Evolutionary conservation across 2,329 filamentous ascomycete species (phyloP).

Genomic region (Zarea fungicola): DNA sequence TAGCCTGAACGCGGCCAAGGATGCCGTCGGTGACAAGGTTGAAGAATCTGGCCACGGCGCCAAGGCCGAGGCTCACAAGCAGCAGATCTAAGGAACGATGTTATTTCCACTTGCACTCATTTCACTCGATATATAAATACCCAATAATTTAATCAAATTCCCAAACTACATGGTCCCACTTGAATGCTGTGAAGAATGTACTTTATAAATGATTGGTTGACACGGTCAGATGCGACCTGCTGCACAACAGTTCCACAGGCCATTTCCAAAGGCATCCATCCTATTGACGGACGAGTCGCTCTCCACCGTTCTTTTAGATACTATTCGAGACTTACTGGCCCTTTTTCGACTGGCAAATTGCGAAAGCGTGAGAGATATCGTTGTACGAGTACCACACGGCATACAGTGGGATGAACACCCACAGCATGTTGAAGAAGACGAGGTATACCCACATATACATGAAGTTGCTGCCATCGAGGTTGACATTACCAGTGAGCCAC

Average conservation of each 20-base stretch:
- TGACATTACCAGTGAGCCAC: conserved; percentile 58
- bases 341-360: conserved; percentile 26
- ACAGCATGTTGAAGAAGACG: conserved; percentile 63
- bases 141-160: conserved; percentile 8
- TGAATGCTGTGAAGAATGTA: no score
- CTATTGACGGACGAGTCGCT: no score
- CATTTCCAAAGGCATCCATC: no score
- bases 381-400: conserved; percentile 48
- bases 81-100: conserved; percentile 35
- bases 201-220: no score
- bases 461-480: conserved; percentile 60
- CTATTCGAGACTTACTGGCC: conserved; percentile 22
- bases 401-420: conserved; percentile 60
- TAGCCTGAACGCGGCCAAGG: conserved; percentile 44
- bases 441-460: conserved; percentile 66
- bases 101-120: not conserved
- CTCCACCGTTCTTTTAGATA: no score
- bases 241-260: no score
- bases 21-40: conserved; percentile 43
- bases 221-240: no score
- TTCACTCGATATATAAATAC: conserved; percentile 4
- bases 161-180: not conserved
- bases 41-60: conserved; percentile 35
- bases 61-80: conserved; percentile 39
- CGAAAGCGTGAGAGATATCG: conserved; percentile 53